Conservation (phyloP, 2,329 filamentous ascomycete genomes). For the Xylariaceae sp. region DNA sequence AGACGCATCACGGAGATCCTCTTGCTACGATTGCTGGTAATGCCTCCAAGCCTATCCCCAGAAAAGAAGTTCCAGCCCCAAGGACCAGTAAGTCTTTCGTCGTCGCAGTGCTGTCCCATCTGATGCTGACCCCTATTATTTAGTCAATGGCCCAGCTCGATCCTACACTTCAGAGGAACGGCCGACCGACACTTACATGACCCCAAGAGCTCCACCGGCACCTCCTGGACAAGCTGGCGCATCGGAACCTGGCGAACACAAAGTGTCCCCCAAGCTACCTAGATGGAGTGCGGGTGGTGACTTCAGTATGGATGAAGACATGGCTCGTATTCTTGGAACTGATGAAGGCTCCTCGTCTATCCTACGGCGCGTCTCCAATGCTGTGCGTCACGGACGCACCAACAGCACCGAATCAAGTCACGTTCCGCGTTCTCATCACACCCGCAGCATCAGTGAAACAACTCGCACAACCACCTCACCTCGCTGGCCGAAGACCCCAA, state of each 20-base stretch:
- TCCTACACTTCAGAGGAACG: conserved; percentile 38
- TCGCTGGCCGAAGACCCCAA: conserved; percentile 69
- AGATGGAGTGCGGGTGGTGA: conserved; percentile 78
- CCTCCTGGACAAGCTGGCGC: conserved; percentile 45
- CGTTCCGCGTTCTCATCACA: conserved; percentile 47
- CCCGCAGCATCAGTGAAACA: conserved; percentile 65
- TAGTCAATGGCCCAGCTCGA: conserved; percentile 39
- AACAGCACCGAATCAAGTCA: conserved; percentile 66
- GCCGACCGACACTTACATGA: conserved; percentile 54
- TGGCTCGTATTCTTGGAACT: conserved; percentile 80
- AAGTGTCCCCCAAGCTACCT: conserved; percentile 64
- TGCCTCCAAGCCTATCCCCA: conserved; percentile 51
- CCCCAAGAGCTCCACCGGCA: conserved; percentile 54
- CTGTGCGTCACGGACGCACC: conserved; percentile 87
- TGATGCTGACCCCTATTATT: conserved; percentile 17
- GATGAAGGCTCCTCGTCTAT: conserved; percentile 78
- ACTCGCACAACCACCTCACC: conserved; percentile 62
- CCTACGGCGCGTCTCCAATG: conserved; percentile 85
- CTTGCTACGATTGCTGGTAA: conserved; percentile 39
- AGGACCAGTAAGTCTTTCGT: conserved; percentile 42
- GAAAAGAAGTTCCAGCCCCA: conserved; percentile 61
- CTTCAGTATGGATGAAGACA: conserved; percentile 93
- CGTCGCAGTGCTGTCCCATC: neutral
- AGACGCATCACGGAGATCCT: conserved; percentile 44
- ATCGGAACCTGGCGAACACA: conserved; percentile 49